Conservation (phyloP, 1,139 yeast genomes). For the Blastobotrys ciferrii region DNA sequence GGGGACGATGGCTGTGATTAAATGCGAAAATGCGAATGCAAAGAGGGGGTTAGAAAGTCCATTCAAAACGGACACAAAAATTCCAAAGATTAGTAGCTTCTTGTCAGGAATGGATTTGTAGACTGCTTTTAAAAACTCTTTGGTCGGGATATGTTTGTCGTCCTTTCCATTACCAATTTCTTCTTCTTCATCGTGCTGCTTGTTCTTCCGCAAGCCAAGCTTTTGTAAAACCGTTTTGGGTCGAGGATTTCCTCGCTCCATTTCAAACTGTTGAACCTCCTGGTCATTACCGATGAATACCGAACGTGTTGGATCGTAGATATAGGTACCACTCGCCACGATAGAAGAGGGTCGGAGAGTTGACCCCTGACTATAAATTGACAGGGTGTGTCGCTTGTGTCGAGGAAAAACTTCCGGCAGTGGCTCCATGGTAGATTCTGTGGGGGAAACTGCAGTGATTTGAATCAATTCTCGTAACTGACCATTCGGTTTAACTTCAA, state of each 20-base stretch:
- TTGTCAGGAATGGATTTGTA: constrained; percentile 34
- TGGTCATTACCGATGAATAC: too few species aligned
- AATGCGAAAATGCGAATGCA: constrained; percentile 70
- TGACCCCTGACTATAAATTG: too few species aligned
- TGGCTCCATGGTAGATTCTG: not conserved
- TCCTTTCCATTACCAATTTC: not conserved
- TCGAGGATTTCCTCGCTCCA: not conserved
- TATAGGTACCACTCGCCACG: too few species aligned
- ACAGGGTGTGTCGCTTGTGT: too few species aligned
- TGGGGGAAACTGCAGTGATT: not conserved
- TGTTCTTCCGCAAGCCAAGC: not conserved
- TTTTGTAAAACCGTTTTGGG: not conserved
- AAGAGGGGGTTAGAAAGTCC: constrained; percentile 74
- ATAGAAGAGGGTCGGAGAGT: too few species aligned
- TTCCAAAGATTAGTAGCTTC: constrained; percentile 48
- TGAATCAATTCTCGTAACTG: not conserved
- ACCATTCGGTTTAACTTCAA: constrained; percentile 26
- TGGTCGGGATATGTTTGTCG: not conserved
- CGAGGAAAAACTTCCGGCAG: not conserved
- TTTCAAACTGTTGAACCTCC: too few species aligned
- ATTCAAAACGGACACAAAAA: constrained; percentile 50
- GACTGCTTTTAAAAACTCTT: not conserved
- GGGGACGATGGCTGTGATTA: constrained; percentile 44
- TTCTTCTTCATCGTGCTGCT: constrained; percentile 13
- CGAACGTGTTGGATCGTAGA: too few species aligned